Base-by-base conservation (phyloP, 495 filamentous ascomycete genomes). In the Aspergillus heteromorphus region DNA sequence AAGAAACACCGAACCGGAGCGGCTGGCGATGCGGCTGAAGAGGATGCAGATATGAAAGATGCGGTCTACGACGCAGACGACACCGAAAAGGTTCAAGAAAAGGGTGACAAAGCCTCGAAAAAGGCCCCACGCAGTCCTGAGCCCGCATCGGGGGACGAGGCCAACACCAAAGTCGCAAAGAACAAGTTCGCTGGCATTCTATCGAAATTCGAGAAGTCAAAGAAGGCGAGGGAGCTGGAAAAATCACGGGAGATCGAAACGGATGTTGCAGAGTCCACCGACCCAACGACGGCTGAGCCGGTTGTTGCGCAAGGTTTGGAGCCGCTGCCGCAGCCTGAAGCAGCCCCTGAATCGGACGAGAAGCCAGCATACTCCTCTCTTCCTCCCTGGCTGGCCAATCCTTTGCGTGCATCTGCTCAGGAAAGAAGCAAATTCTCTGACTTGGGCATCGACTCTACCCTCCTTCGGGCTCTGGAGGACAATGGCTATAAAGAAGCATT, bases 401-500 rank as follows among this genome's bases (percentile, higher is more conserved):
- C 92, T 0, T 76, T 86, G 21, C 74, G 75, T 16, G 83, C 89
- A 16, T 75, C 83, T 1, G 73, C 81, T 5, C 75, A 81, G 2
- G 74, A 79, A 13, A 79, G 69, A 40, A 65, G 74, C 23, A 73
- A 84, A 0, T 95, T 97, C 59, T 66, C 72, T 2, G 70, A 79
- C 0, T 71, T 96, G 4, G 75, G 77, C 0, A 66, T 90, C 18
- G 72, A 78, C 4, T 55, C 72, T 2, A 79, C 80, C 7, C 70
- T 86, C 2, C 69, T 85, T 0, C 76, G 80, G n/a, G 76, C 78
- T 4, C 73, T 97, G 3, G 74, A 82, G 20, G 63, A 76, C 10
- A 83, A 84, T 56, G 83, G 85, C 1, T 89, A 87, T 65, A 77
- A 78, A 20, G 77, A 88, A 40, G 89, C 93, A 1, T 88, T 96